Evolutionary conservation across 2,329 filamentous ascomycete species (phyloP), one percentile per base, ranked within the genome.

Genomic region (Macrophomina tecta): DNA sequence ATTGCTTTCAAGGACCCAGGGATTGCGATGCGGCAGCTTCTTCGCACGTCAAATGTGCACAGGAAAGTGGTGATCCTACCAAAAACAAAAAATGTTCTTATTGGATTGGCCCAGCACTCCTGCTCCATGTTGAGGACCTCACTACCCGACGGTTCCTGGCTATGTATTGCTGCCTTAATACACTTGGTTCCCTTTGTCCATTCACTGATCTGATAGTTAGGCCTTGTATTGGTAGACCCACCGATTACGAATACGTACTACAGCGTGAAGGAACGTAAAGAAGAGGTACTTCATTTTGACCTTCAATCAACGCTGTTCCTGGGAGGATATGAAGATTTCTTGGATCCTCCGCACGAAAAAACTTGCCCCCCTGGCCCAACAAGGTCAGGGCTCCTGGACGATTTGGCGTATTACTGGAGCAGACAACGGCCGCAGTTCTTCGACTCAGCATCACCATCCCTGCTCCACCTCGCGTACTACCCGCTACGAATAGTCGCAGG

Each of bases 391-490:
- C 23, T 23, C 23, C 23, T 23, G 23, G 23, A 23, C 3, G 45
- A 7, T 38, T 12, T 38, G 1, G 36, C 4, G 14, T n/a, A 48
- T 48, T n/a, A n/a, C 18, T 18, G 45, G 5, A 7, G 45, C 18
- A 7, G 45, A 48, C 12, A 48, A n/a, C 16, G 8, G 16, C 18
- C 18, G 16, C 6, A 9, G 4, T 28, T 12, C 8, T 32, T 16
- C 30, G 23, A 30, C 12, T 23, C 28, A 3, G 34, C 36, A 36
- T 61, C 67, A 40, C 69, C 69, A 5, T 45, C 34, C 3, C 16
- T 72, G 12, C 53, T 68, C 23, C 68, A 67, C 2, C 58, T 74
- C 1, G 62, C 68, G 2, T 72, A 72, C 56, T 74, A 71, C 48
- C 68, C 66, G 2, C 30, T 69, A 3, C 40, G 55, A n/a, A 71